Evolutionary conservation across 768 basidiomycete species (phyloP).

Genomic region (Roridomyces roridus): DNA sequence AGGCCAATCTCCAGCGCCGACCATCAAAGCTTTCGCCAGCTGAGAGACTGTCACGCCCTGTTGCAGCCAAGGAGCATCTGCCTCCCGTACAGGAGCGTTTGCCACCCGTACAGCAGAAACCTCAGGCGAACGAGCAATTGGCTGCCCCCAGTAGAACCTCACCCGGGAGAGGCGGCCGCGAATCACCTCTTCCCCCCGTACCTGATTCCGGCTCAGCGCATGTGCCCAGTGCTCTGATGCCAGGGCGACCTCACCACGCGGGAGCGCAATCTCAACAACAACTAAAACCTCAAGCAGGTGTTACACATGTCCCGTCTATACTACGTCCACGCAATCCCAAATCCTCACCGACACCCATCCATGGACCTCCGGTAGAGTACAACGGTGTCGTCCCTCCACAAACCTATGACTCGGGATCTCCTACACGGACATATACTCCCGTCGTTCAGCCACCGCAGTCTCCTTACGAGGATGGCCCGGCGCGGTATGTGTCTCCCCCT

Average conservation of each 20-base stretch:
- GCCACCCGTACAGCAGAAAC: too few species aligned
- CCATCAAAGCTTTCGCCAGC: constrained; percentile 59
- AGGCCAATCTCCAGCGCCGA: constrained; percentile 45
- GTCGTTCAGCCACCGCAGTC: constrained; percentile 13
- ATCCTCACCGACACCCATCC: constrained; percentile 26
- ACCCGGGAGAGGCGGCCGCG: constrained; percentile 24
- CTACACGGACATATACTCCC: constrained; percentile 13
- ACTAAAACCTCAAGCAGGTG: constrained; percentile 1
- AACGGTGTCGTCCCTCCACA: constrained; percentile 13
- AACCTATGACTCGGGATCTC: constrained; percentile 1
- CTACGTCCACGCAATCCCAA: constrained; percentile 49
- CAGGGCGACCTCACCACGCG: constrained; percentile 28
- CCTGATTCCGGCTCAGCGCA: constrained; percentile 32
- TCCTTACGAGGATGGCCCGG: neutral
- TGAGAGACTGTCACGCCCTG: constrained; percentile 60
- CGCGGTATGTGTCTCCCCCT: constrained; percentile 8
- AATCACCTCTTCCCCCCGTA: constrained; percentile 47
- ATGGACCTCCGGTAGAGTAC: constrained; percentile 26
- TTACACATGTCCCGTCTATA: constrained; percentile 41
- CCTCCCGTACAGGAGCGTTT: neutral
- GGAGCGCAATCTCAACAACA: too few species aligned
- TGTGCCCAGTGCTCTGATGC: constrained; percentile 27
- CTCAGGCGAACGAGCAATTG: constrained; percentile 13
- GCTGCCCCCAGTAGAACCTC: constrained; percentile 29
- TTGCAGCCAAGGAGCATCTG: constrained; percentile 17